Evolutionary conservation across 257 asterid species (phyloP).

Genomic region (Ballota nigra): DNA sequence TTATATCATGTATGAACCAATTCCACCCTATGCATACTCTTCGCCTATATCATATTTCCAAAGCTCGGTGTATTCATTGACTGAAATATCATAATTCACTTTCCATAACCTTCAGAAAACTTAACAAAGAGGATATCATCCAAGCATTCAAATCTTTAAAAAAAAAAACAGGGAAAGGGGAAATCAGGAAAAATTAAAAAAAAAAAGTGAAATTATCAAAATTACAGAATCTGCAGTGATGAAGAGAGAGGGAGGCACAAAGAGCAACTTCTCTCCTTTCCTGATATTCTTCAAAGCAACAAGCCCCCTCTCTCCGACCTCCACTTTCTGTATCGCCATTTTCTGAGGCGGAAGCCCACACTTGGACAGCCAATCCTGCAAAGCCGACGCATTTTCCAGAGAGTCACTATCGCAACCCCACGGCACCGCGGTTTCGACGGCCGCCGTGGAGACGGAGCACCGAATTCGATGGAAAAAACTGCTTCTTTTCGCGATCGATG

Average conservation of each 20-base stretch:
- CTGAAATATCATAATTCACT: conserved; percentile 1
- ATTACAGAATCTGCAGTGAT: conserved; percentile 82
- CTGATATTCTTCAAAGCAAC: conserved; percentile 81
- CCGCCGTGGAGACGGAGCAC: conserved; percentile 55
- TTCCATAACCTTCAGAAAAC: neutral
- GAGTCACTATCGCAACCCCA: conserved; percentile 93
- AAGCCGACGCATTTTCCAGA: conserved; percentile 61
- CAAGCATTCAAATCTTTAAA: neutral
- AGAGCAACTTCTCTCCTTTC: conserved; percentile 86
- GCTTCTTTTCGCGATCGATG: conserved; percentile 36
- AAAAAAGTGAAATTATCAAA: neutral
- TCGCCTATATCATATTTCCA: neutral
- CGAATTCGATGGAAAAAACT: conserved; percentile 28
- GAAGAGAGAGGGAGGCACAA: conserved; percentile 82
- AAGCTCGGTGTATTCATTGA: neutral
- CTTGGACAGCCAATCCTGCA: conserved; percentile 73
- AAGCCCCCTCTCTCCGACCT: conserved; percentile 90
- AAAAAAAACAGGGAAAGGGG: neutral
- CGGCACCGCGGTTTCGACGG: conserved; percentile 35
- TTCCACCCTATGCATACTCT: neutral
- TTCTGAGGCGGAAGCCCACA: conserved; percentile 86
- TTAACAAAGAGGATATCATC: neutral
- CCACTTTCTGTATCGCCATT: conserved; percentile 77
- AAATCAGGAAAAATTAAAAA: too few species aligned
- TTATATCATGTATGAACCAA: too few species aligned